Percentiles rank a stretch among this genome's conserved stretches.
Conservation (phyloP, 148 eudicot species). For the Rhododendron williamsianum region DNA sequence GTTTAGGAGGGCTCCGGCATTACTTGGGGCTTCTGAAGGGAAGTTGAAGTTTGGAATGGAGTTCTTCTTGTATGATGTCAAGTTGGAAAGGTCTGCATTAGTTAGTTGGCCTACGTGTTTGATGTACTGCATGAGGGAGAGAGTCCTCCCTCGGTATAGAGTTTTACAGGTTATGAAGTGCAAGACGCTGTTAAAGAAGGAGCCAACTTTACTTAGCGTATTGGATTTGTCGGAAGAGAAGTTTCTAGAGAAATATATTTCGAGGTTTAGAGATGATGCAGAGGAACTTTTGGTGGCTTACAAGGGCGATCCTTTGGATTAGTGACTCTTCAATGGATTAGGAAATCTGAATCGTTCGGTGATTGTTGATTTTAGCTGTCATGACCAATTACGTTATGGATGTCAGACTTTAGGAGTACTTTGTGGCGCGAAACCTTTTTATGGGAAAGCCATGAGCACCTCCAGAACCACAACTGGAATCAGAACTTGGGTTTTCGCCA, state of each 20-base stretch:
- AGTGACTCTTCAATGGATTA: conserved; percentile 4
- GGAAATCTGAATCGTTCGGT: too few relatives aligned
- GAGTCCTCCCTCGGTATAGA: conserved; percentile 25
- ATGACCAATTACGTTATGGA: background rate
- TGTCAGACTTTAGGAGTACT: background rate
- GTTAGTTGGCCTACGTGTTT: conserved; percentile 12
- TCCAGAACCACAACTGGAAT: background rate
- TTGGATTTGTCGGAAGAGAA: conserved; percentile 11
- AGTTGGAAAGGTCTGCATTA: conserved; percentile 14
- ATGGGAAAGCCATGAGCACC: background rate
- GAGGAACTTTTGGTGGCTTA: conserved; percentile 22
- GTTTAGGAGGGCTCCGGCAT: conserved; percentile 21
- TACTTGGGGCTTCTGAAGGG: conserved; percentile 19
- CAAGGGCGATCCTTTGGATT: conserved; percentile 14
- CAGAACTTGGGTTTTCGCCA: background rate
- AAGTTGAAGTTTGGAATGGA: conserved; percentile 20
- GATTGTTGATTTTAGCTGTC: too few relatives aligned
- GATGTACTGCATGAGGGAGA: conserved; percentile 21
- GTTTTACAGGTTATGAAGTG: conserved; percentile 20
- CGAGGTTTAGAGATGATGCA: conserved; percentile 14
- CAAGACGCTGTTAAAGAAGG: conserved; percentile 21
- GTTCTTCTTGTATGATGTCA: conserved; percentile 17
- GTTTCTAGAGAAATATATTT: conserved; percentile 20
- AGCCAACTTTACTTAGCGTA: conserved; percentile 4
- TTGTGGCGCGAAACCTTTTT: background rate